These are phyloP conservation scores for Phaseolus lunatus DNA, from an alignment of 306 rosid species.

Conservation along the genomic window DNA sequence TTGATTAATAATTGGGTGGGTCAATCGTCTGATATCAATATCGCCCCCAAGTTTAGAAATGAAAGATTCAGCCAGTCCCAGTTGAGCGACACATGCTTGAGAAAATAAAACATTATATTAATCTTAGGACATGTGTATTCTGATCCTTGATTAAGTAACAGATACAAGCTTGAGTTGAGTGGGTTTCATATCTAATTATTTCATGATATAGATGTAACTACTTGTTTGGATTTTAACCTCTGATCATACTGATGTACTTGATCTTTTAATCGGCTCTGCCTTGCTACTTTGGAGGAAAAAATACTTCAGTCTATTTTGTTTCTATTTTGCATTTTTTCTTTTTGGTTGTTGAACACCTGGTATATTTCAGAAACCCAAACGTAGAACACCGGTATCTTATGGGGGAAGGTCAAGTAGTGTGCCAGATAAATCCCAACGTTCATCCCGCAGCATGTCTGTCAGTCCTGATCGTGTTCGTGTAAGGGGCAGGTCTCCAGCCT, in stretches of 20 bases:
- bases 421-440: slow-evolving; percentile 89
- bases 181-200: neutral
- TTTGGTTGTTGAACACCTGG: slow-evolving; percentile 34
- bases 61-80: neutral
- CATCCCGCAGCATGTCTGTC: slow-evolving; percentile 90
- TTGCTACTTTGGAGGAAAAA: slow-evolving; percentile 4
- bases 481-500: slow-evolving; percentile 95
- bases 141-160: slow-evolving; percentile 1
- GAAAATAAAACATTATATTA: neutral
- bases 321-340: slow-evolving; percentile 26
- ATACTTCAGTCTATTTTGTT: slow-evolving; percentile 1
- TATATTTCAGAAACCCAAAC: slow-evolving; percentile 75
- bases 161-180: slow-evolving; percentile 16
- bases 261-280: slow-evolving; percentile 15
- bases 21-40: neutral
- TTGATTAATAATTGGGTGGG: neutral
- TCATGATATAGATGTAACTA: slow-evolving; percentile 1
- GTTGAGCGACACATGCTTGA: neutral
- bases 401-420: slow-evolving; percentile 91
- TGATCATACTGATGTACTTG: neutral
- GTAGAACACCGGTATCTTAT: slow-evolving; percentile 74
- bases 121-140: neutral
- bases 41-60: slow-evolving; percentile 18
- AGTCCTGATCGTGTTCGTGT: slow-evolving; percentile 96
- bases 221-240: neutral